Evolutionary conservation across 768 basidiomycete species (phyloP).

Genomic region (Dentipellis sp.): DNA sequence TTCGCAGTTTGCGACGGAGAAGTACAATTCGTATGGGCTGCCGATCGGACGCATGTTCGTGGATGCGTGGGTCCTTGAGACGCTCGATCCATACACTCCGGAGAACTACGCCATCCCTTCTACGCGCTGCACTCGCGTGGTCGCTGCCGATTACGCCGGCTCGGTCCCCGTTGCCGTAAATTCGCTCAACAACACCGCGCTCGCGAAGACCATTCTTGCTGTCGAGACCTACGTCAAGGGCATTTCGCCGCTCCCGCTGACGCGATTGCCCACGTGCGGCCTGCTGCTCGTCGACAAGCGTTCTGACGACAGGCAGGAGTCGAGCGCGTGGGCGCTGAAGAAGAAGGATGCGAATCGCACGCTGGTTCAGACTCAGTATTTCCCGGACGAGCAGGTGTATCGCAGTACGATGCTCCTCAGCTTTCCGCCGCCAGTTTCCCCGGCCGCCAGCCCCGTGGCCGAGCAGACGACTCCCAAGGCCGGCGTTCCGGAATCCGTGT

Average conservation of each 20-base stretch:
- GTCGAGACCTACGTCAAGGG: constrained; percentile 70
- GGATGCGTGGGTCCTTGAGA: constrained; percentile 95
- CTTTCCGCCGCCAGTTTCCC: constrained; percentile 12
- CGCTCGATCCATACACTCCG: constrained; percentile 89
- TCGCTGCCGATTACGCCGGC: constrained; percentile 82
- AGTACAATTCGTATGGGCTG: constrained; percentile 68
- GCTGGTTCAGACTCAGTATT: constrained; percentile 47
- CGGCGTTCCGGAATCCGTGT: background rate
- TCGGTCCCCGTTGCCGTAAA: constrained; percentile 80
- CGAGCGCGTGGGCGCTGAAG: constrained; percentile 47
- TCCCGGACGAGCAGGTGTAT: constrained; percentile 42
- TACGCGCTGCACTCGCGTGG: constrained; percentile 75
- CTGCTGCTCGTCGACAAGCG: constrained; percentile 48
- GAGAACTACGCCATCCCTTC: constrained; percentile 95
- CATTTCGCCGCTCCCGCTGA: constrained; percentile 54
- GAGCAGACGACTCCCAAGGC: constrained; percentile 2
- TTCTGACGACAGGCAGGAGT: constrained; percentile 32
- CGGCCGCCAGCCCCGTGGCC: constrained; percentile 3
- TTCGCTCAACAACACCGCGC: constrained; percentile 70
- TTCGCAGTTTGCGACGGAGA: constrained; percentile 43
- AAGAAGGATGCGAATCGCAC: constrained; percentile 49
- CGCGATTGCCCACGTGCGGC: constrained; percentile 58
- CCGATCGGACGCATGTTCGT: constrained; percentile 78
- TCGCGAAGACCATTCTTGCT: constrained; percentile 63
- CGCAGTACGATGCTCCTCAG: constrained; percentile 40